Evolutionary conservation across 352 stramenopile genomes (phyloP), one percentile per base, ranked within the genome.

Genomic region (Phytophthora hibernalis): DNA sequence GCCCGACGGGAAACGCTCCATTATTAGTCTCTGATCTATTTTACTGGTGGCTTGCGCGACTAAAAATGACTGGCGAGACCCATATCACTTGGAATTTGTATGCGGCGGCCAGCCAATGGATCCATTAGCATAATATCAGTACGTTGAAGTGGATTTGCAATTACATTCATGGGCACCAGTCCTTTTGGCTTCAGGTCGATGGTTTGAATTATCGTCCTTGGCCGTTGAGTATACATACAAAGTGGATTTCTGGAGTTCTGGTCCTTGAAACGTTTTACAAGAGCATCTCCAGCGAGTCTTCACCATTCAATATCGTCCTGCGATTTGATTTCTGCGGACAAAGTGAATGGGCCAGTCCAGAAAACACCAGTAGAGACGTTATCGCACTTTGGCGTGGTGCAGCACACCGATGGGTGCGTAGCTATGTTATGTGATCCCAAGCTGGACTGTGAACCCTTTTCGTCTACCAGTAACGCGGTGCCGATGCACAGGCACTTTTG

Each of bases 1-100:
- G 7, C 40, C n/a, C 18, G 40, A 47, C 18, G 40, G 4, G 40
- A 26, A 26, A 18, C 70, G 61, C 31, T 74, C 73, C 73, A 81
- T 78, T 52, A 81, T 78, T 52, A 5, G 33, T 49, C 24, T 51
- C 40, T 21, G 24, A 33, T 51, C 22, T 52, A 33, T 13, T 52
- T 24, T 31, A 43, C 37, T 43, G 37, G 37, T 20, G 12, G 16
- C 37, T 43, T 20, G 26, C 26, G 26, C 26, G 26, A 31, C 26
- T 20, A 10, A 56, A n/a, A 65, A 66, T 66, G 58, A 66, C 38
- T 66, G 58, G 58, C 45, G 40, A 26, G 9, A 8, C 26, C 40
- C 15, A 3, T 15, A 0, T 22, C n/a, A 28, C 40, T 47, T 47
- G 18, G 10, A 47, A n/a, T 47, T 47, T 47, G 40, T 47, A 47